Evolutionary conservation across 176 grass and related monocot genomes (phyloP), one percentile per base, ranked within the genome.

Genomic region (Bolboschoenus planiculmis): DNA sequence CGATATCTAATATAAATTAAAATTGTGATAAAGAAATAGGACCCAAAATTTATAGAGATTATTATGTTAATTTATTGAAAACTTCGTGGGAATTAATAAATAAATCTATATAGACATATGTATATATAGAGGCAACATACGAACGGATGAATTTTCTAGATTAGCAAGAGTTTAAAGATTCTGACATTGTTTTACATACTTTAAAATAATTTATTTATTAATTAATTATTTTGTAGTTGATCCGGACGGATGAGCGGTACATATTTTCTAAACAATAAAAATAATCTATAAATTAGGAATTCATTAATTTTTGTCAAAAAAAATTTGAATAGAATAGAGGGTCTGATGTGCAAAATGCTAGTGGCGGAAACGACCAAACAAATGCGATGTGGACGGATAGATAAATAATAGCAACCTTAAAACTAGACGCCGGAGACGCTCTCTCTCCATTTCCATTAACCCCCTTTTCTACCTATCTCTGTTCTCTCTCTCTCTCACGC

Each of bases 341-440:
- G 70, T 16, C 21, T 29, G 30, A 74, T 0, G 4, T 27, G 39
- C n/a, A 74, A 74, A 74, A 48, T 29, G 5, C 0, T 18, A 77
- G 72, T 51, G 46, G 46, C 13, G 26, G 43, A 53, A 15, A 60
- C 3, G 78, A 80, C 31, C 77, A 79, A 79, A 10, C 30, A 58
- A 33, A 23, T 80, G 50, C 29, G 78, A 59, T 46, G 33, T 82
- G 37, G 79, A 82, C 56, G 24, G 79, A 82, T 82, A 48, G 79
- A 82, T 82, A 48, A 61, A 81, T 21, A 50, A 27, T 64, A 48
- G 7, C 2, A 29, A 27, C 18, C 24, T 62, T 29, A 40, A 2
- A 47, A 33, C 15, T 29, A 9, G 30, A 70, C n/a, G n/a, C 61
- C 39, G 39, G 24, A 84, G 15, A 5, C 53, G 47, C 31, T 84